Evolutionary conservation across 768 basidiomycete species (phyloP).

Genomic region (Melanogaster broomeanus): DNA sequence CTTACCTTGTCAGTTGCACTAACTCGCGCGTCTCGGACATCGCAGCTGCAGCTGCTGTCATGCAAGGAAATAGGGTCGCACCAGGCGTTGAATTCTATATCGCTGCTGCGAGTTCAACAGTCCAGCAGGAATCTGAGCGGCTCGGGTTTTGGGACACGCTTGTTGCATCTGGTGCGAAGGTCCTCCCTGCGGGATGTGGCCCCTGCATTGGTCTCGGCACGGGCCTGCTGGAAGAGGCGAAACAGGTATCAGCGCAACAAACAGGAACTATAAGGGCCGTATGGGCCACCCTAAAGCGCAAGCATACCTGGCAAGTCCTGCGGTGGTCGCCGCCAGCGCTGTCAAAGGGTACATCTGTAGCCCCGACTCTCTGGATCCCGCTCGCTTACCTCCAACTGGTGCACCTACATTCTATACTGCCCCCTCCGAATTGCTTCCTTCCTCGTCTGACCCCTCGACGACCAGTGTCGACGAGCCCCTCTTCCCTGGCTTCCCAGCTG

Average conservation of each 20-base stretch:
- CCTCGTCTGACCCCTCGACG: constrained; percentile 29
- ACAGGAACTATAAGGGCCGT: constrained; percentile 97
- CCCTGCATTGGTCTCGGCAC: constrained; percentile 97
- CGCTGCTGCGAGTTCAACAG: constrained; percentile 89
- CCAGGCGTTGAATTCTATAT: constrained; percentile 96
- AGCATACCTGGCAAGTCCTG: constrained; percentile 95
- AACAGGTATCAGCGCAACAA: constrained; percentile 96
- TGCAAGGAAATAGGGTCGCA: constrained; percentile 79
- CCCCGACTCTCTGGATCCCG: constrained; percentile 66
- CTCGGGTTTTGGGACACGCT: constrained; percentile 88
- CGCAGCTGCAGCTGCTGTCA: constrained; percentile 87
- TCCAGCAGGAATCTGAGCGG: constrained; percentile 87
- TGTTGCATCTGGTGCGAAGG: constrained; percentile 86
- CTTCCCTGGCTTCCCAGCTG: constrained; percentile 78
- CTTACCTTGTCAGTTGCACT: constrained; percentile 97
- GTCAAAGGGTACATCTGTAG: constrained; percentile 88
- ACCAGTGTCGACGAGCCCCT: constrained; percentile 56
- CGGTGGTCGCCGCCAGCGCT: constrained; percentile 96
- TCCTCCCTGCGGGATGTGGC: constrained; percentile 93
- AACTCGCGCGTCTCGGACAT: constrained; percentile 97
- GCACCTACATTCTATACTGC: constrained; percentile 62
- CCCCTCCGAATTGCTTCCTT: constrained; percentile 28
- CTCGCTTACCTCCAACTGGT: constrained; percentile 47
- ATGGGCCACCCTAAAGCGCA: constrained; percentile 97
- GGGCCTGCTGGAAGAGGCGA: constrained; percentile 90